Conservation (phyloP, 139 green algal species). For the Chlamydomonas schloesseri region DNA sequence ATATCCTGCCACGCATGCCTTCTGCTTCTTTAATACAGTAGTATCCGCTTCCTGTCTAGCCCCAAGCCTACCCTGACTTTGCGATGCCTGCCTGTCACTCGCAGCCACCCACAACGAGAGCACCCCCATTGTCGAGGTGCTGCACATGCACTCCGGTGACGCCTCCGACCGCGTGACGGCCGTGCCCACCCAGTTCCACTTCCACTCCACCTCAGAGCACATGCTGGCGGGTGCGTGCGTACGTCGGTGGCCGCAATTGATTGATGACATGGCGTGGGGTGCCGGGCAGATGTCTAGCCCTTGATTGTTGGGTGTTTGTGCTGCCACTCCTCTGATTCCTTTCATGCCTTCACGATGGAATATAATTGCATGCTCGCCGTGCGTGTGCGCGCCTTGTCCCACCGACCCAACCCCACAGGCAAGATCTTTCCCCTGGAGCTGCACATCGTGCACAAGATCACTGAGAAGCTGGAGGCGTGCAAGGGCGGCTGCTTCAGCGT, state of each 20-base stretch:
- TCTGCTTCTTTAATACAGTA: no score
- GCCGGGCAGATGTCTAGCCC: background rate
- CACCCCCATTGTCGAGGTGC: background rate
- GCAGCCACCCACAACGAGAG: background rate
- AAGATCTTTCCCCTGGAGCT: constrained; percentile 33
- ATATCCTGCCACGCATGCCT: no score
- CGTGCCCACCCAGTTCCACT: background rate
- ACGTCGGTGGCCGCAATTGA: no score
- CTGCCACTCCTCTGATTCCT: background rate
- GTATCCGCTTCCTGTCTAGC: no score
- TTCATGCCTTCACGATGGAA: background rate
- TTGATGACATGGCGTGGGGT: no score
- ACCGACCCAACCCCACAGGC: background rate
- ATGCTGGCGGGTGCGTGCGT: background rate
- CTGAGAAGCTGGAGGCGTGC: constrained; percentile 29
- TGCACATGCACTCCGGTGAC: background rate
- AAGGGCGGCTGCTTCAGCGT: constrained; percentile 36
- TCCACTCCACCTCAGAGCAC: constrained; percentile 42
- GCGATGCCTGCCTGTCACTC: background rate
- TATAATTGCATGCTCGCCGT: background rate
- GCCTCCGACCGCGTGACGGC: background rate
- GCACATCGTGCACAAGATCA: constrained; percentile 48
- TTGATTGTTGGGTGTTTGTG: background rate
- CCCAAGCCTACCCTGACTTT: no score
- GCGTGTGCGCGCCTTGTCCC: no score